Percentiles rank a stretch among this genome's conserved stretches.
Conservation (phyloP, 148 eudicot species). For the Camellia sinensis region DNA sequence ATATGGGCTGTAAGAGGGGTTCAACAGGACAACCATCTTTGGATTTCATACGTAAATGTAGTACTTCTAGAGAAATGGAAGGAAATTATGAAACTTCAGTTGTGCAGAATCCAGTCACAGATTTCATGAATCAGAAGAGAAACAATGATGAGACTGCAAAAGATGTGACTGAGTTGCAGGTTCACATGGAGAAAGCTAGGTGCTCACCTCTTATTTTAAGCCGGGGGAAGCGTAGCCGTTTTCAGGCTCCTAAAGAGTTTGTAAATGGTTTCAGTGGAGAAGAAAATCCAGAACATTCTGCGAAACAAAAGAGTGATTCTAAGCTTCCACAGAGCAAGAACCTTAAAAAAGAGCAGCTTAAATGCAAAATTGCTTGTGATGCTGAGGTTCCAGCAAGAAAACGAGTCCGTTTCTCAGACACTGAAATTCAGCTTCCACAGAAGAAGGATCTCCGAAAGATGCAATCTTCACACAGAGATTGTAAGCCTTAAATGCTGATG, state of each 20-base stretch:
- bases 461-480: slow-evolving; percentile 18
- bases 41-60: slow-evolving; percentile 15
- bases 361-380: slow-evolving; percentile 23
- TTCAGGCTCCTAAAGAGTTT: slow-evolving; percentile 38
- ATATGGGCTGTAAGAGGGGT: slow-evolving; percentile 18
- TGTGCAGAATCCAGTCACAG: slow-evolving; percentile 15
- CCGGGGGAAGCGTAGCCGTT: slow-evolving; percentile 23
- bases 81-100: slow-evolving; percentile 20
- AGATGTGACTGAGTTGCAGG: slow-evolving; percentile 27
- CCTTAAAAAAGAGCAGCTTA: slow-evolving; percentile 25
- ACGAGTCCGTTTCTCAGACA: slow-evolving; percentile 58
- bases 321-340: slow-evolving; percentile 22
- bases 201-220: slow-evolving; percentile 32
- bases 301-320: slow-evolving; percentile 21
- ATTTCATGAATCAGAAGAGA: slow-evolving; percentile 12
- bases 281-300: slow-evolving; percentile 25
- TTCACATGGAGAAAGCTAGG: slow-evolving; percentile 24
- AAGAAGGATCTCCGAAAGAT: slow-evolving; percentile 24
- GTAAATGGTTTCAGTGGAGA: slow-evolving; percentile 22
- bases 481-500: slow-evolving; percentile 33
- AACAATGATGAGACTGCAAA: slow-evolving; percentile 26
- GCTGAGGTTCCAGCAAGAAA: slow-evolving; percentile 40
- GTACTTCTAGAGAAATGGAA: slow-evolving; percentile 19
- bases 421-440: slow-evolving; percentile 26
- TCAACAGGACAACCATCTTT: not conserved